These are phyloP conservation scores for Fennellomyces sp. DNA, from an alignment of 371 early-diverging fungal genomes.

Conservation along the genomic window DNA sequence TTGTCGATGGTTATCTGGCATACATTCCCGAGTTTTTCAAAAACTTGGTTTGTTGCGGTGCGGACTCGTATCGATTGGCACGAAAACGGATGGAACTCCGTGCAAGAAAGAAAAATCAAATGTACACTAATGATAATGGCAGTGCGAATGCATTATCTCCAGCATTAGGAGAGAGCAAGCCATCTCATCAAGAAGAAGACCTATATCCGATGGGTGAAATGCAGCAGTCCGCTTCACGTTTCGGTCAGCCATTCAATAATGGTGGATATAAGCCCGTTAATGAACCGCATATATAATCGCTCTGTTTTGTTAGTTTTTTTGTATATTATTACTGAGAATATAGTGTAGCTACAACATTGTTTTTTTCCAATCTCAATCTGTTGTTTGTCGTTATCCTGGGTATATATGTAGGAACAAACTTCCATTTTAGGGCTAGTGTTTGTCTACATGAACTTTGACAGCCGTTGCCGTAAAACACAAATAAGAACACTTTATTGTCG, in stretches of 20 bases:
- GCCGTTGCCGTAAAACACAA: no score
- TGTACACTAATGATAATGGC: conserved; percentile 11
- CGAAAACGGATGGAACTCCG: conserved; percentile 40
- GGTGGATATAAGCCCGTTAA: not conserved
- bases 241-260: not conserved
- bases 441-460: no score
- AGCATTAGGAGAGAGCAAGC: not conserved
- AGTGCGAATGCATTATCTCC: conserved; percentile 14
- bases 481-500: no score
- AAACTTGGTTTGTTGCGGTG: conserved; percentile 45
- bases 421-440: no score
- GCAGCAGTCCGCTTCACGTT: not conserved
- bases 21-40: conserved; percentile 49
- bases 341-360: no score
- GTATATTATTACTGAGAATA: no score
- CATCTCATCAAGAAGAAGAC: not conserved
- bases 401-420: no score
- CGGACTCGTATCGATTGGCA: conserved; percentile 39
- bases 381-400: no score
- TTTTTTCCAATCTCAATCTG: no score
- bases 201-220: not conserved
- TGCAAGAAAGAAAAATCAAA: conserved; percentile 13
- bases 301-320: no score
- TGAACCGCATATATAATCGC: not conserved
- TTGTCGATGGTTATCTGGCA: conserved; percentile 41